Conservation (phyloP, 257 asterid genomes). For the Striga asiatica region DNA sequence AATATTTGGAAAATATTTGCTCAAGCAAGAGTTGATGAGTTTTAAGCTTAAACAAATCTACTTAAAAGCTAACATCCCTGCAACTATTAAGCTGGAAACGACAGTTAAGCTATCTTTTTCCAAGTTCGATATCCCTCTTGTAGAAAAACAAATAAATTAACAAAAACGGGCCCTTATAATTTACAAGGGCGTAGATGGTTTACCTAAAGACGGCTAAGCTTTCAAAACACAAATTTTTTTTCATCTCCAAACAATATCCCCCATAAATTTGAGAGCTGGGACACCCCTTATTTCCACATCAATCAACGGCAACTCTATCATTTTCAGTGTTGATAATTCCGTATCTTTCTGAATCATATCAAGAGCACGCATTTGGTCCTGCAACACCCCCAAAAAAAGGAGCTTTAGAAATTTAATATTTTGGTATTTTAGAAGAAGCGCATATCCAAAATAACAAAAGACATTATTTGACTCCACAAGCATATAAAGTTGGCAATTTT, state of each 20-base stretch:
- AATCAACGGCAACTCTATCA: conserved; percentile 40
- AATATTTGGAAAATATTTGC: too few relatives aligned
- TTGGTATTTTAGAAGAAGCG: background rate
- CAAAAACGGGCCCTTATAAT: background rate
- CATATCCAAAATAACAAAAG: background rate
- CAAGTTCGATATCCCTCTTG: background rate
- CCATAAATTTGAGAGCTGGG: conserved; percentile 60
- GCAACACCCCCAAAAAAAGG: background rate
- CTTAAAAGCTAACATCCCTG: too few relatives aligned
- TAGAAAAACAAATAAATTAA: background rate
- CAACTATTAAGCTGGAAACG: background rate
- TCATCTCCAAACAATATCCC: conserved; percentile 58
- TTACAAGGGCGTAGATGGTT: background rate
- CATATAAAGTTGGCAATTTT: background rate
- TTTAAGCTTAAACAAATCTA: too few relatives aligned
- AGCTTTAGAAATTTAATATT: background rate
- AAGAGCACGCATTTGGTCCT: conserved; percentile 65
- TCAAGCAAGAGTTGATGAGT: too few relatives aligned
- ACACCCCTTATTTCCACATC: conserved; percentile 69
- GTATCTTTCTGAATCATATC: conserved; percentile 43
- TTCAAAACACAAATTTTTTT: conserved; percentile 4
- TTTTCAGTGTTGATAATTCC: conserved; percentile 32
- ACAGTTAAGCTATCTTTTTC: background rate
- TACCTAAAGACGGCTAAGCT: background rate
- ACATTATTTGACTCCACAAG: background rate